Percentiles rank a stretch among this genome's conserved stretches.
These are phyloP conservation scores for Nannochloropsis gaditana DNA, from an alignment of 108 stramenopile genomes.

Conservation along the genomic window DNA sequence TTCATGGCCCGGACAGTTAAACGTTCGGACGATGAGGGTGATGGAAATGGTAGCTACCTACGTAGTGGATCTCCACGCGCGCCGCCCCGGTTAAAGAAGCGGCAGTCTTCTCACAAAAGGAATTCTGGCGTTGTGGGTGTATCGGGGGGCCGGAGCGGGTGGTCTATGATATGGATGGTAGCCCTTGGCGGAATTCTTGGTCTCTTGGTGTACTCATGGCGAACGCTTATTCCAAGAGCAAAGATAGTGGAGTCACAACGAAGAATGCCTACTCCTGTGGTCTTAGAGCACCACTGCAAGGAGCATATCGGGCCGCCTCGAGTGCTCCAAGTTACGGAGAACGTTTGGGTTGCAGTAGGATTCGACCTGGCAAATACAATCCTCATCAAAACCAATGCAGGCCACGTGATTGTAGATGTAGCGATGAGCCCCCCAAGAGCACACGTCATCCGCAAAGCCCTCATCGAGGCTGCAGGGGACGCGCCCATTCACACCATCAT, in stretches of 20 bases:
- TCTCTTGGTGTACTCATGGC: background rate
- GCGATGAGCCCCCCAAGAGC: constrained; percentile 9
- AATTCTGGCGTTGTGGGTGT: background rate
- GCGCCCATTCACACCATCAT: background rate
- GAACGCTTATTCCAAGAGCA: background rate
- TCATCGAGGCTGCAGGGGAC: background rate
- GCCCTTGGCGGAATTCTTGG: background rate
- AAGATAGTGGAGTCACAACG: background rate
- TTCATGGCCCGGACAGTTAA: background rate
- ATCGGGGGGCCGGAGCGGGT: background rate
- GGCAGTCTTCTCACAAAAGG: constrained; percentile 9
- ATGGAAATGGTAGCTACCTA: background rate
- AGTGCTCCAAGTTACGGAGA: background rate
- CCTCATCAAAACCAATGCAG: background rate
- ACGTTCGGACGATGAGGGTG: constrained; percentile 6
- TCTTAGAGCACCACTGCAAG: constrained; percentile 13
- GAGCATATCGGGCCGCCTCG: constrained; percentile 15
- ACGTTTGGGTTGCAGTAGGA: background rate
- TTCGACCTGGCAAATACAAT: background rate
- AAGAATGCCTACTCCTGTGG: constrained; percentile 15
- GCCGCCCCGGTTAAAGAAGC: background rate
- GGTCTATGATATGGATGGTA: background rate
- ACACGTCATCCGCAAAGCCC: background rate
- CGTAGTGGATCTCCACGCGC: background rate
- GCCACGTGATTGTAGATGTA: background rate